Evolutionary conservation across 2,329 filamentous ascomycete genomes (phyloP), one percentile per base, ranked within the genome.

Genomic region (Trichoderma koningii): DNA sequence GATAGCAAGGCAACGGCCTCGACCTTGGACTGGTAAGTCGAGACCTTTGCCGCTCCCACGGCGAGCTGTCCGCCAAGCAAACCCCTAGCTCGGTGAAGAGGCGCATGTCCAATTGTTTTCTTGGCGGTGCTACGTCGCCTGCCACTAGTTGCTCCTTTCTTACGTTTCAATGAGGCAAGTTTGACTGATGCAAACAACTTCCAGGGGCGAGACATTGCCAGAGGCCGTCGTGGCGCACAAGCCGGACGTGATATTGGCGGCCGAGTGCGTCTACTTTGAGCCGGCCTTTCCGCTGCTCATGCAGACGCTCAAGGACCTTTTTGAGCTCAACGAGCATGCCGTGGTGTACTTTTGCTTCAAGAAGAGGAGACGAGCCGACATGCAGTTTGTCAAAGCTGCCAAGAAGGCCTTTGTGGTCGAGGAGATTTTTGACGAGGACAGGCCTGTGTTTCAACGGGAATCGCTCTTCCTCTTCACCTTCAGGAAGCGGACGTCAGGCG

Each of bases 261-360:
- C 93, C 47, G 95, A 98, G 76, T 98, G 94, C 78, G 93, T 97
- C 55, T 99, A 98, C 80, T 96, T 96, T 76, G 95, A 98, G 77
- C 93, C 94, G 3, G 92, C 95, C 1, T 98, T 98, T 73, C 93
- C 94, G 34, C 82, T 97, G 41, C 83, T 99, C 53, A 84, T 95
- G 73, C 80, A 87, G 68, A 98, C 94, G 6, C 79, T 98, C 69
- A 81, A 85, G 66, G 87, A 91, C 68, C 81, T 97, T 55, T 82
- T 97, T 69, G 84, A 85, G 17, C 83, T 93, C 50, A 93, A 89
- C 75, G 89, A 89, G 23, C 76, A 81, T 50, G 84, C 85, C 12
- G 80, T 83, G 10, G 76, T 89, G 53, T 89, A 87, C 76, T 98
- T 99, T 78, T 97, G 94, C 80, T 97, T 96, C 83, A 98, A 97